Evolutionary conservation across 106 monocot species (phyloP).

Genomic region (Cymbidium sinense): DNA sequence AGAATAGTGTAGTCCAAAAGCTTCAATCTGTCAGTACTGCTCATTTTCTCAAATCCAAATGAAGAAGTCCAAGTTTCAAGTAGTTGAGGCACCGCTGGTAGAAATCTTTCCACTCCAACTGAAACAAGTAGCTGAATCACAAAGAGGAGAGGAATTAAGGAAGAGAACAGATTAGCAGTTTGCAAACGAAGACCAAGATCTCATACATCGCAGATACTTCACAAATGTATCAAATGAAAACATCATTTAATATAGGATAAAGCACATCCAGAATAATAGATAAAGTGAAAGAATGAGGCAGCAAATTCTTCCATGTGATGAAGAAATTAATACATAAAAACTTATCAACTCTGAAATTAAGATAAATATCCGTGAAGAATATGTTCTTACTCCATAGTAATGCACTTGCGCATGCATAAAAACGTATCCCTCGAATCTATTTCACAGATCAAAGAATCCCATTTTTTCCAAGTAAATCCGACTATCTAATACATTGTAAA

Average conservation of each 20-base stretch:
- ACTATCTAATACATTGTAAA: not conserved
- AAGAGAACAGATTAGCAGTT: not conserved
- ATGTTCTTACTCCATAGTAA: not conserved
- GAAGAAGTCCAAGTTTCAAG: conserved; percentile 48
- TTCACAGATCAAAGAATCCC: no score
- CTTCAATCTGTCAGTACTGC: conserved; percentile 24
- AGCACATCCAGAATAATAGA: not conserved
- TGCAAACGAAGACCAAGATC: not conserved
- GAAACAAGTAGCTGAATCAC: conserved; percentile 30
- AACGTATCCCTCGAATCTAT: no score
- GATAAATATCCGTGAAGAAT: not conserved
- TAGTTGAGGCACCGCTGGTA: conserved; percentile 50
- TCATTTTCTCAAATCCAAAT: conserved; percentile 56
- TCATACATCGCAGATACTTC: not conserved
- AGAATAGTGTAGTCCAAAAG: conserved; percentile 32
- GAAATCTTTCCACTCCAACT: conserved; percentile 52
- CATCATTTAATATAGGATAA: not conserved
- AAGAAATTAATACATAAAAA: not conserved
- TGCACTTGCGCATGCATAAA: no score
- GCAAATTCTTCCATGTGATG: not conserved
- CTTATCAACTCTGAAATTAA: not conserved
- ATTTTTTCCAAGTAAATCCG: not conserved
- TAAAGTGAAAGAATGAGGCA: not conserved
- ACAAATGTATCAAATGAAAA: not conserved
- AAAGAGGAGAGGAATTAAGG: not conserved